Percentiles rank a stretch among this genome's conserved stretches.
Evolutionary conservation across 108 stramenopile species (phyloP).

Genomic region (Stephanodiscus triporus): DNA sequence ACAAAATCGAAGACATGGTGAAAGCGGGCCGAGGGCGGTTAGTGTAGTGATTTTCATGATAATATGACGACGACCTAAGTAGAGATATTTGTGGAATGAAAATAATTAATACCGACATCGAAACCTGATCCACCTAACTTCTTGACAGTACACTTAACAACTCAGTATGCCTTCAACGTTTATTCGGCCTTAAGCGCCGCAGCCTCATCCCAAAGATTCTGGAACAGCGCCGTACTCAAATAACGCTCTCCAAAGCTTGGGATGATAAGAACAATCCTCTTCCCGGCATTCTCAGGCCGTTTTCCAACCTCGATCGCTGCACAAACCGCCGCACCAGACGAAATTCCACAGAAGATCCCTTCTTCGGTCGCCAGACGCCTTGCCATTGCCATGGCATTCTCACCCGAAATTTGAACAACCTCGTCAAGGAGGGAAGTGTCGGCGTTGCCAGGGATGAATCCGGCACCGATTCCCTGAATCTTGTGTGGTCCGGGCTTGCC

Average conservation of each 20-base stretch:
- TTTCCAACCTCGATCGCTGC: conserved; percentile 71
- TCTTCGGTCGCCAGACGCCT: conserved; percentile 65
- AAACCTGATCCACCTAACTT: too few relatives aligned
- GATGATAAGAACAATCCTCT: conserved; percentile 71
- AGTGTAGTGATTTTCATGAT: too few relatives aligned
- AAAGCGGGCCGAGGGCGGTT: too few relatives aligned
- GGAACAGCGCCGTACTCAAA: conserved; percentile 74
- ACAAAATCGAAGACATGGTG: too few relatives aligned
- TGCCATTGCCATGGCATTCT: conserved; percentile 71
- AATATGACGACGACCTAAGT: too few relatives aligned
- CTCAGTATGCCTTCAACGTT: not conserved
- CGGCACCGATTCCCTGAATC: conserved; percentile 92
- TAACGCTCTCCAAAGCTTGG: conserved; percentile 76
- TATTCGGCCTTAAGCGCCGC: conserved; percentile 73
- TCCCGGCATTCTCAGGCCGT: conserved; percentile 71
- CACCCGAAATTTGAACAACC: conserved; percentile 62
- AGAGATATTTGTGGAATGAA: too few relatives aligned
- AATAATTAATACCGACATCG: too few relatives aligned
- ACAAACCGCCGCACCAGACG: conserved; percentile 69
- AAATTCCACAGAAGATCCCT: conserved; percentile 79
- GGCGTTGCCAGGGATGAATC: conserved; percentile 87
- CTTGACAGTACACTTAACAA: too few relatives aligned
- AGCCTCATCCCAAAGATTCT: conserved; percentile 93
- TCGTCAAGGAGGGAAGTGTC: conserved; percentile 79
- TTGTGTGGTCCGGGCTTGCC: conserved; percentile 86